Evolutionary conservation across 2,329 filamentous ascomycete genomes (phyloP), one percentile per base, ranked within the genome.

Genomic region (Curvularia sp.): DNA sequence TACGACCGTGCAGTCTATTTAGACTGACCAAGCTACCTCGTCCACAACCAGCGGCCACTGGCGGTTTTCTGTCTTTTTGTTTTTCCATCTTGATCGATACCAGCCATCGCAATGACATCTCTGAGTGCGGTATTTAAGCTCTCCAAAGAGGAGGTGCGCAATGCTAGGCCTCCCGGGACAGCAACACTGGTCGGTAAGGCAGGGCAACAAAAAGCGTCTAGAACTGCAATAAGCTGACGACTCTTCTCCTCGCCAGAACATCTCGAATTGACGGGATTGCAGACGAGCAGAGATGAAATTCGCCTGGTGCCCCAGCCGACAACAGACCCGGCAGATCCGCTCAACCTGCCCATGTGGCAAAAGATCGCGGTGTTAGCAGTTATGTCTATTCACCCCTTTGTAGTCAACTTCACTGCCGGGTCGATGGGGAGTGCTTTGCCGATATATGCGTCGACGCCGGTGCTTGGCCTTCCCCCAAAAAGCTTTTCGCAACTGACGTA

Each of bases 141-240:
- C 15, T 76, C 77, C 1, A 79, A 80, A 55, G 67, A 73, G 25
- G 75, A 80, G 57, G 72, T 80, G 10, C 67, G 61, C 25, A 71
- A 74, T 53, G 74, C 75, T 8, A 74, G 72, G 52, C 78, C 78
- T 5, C 78, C 78, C 18, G 78, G 78, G 13, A 80, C 78, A 10
- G 67, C 73, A 3, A 70, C 68, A 19, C 68, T 80, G 10, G 70
- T 80, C 45, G 77, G 78, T 78, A 68, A 45, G 71, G n/a, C 23
- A 2, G 5, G 15, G 5, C 3, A 25, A 46, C 42, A 15, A 34
- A 34, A 3, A 18, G 15, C 6, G 9, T 23, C 9, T 1, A 23
- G 4, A 2, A 32, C 18, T 30, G 18, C 32, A 54, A 68, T 13
- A 30, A 66, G 18, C 43, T 18, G 13, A n/a, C 5, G 13, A 1